These are phyloP conservation scores for Phytophthora pluvialis DNA, from an alignment of 352 stramenopile species.

Conservation along the genomic window DNA sequence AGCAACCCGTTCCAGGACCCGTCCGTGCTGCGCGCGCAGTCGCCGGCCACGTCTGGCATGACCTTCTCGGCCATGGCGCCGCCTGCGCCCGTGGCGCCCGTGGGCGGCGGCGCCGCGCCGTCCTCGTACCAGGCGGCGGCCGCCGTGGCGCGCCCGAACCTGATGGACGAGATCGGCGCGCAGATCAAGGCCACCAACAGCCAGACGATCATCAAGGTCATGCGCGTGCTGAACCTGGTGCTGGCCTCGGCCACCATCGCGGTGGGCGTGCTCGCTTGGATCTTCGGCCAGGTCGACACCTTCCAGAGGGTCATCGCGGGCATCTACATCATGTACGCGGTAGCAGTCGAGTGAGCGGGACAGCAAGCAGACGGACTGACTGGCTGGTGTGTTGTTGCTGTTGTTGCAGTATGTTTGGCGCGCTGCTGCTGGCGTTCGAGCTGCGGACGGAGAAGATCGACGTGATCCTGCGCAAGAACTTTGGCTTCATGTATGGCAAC, in stretches of 20 bases:
- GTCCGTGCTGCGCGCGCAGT: slow-evolving; percentile 47
- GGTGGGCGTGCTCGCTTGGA: slow-evolving; percentile 77
- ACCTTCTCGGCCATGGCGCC: slow-evolving; percentile 44
- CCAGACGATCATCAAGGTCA: slow-evolving; percentile 81
- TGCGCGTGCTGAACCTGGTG: slow-evolving; percentile 80
- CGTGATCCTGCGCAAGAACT: slow-evolving; percentile 81
- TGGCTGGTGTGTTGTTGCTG: not conserved
- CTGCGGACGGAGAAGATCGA: slow-evolving; percentile 86
- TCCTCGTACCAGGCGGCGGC: slow-evolving; percentile 42
- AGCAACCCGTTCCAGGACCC: slow-evolving; percentile 49
- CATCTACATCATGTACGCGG: slow-evolving; percentile 88
- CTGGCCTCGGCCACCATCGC: slow-evolving; percentile 76
- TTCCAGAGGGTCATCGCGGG: slow-evolving; percentile 86
- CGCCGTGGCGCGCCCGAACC: slow-evolving; percentile 51
- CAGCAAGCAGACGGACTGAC: slow-evolving; percentile 1
- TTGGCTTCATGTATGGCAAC: slow-evolving; percentile 92
- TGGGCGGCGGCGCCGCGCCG: slow-evolving; percentile 10
- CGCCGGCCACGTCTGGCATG: slow-evolving; percentile 18
- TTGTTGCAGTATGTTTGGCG: slow-evolving; percentile 75
- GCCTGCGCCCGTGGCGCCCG: slow-evolving; percentile 43
- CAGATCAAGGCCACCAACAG: slow-evolving; percentile 87
- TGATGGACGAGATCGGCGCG: slow-evolving; percentile 86
- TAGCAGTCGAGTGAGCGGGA: not conserved
- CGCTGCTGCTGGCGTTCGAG: slow-evolving; percentile 82
- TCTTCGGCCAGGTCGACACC: slow-evolving; percentile 76